Evolutionary conservation across 176 grass and related monocot species (phyloP).

Genomic region (Triticum timopheevii): DNA sequence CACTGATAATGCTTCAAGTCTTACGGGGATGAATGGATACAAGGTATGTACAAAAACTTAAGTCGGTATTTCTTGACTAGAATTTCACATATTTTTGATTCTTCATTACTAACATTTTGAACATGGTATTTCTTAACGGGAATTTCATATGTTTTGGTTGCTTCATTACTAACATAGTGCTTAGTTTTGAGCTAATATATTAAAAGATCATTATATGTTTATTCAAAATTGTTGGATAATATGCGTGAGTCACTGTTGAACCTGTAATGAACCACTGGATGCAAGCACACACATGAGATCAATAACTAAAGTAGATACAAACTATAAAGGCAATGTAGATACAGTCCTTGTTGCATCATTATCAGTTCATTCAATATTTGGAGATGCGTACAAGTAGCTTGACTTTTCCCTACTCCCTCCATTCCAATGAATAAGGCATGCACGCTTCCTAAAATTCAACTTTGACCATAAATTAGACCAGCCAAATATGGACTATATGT

Average conservation of each 20-base stretch:
- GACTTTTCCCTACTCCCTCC: no score
- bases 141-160: neutral
- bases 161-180: neutral
- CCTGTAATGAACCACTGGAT: neutral
- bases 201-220: neutral
- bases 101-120: neutral
- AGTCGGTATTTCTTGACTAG: neutral
- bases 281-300: neutral
- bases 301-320: neutral
- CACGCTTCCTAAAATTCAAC: no score
- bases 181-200: neutral
- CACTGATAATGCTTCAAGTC: slow-evolving; percentile 28
- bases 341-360: neutral
- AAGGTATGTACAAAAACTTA: slow-evolving; percentile 46
- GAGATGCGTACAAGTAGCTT: neutral
- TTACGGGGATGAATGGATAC: slow-evolving; percentile 59
- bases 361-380: neutral
- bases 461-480: no score
- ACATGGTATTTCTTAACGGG: no score
- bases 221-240: neutral
- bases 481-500: no score
- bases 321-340: neutral
- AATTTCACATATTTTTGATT: neutral
- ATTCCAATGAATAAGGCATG: no score
- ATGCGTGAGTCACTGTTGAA: neutral